Base-by-base conservation (phyloP, 139 green algal species). In the Mesotaenium endlicherianum region DNA sequence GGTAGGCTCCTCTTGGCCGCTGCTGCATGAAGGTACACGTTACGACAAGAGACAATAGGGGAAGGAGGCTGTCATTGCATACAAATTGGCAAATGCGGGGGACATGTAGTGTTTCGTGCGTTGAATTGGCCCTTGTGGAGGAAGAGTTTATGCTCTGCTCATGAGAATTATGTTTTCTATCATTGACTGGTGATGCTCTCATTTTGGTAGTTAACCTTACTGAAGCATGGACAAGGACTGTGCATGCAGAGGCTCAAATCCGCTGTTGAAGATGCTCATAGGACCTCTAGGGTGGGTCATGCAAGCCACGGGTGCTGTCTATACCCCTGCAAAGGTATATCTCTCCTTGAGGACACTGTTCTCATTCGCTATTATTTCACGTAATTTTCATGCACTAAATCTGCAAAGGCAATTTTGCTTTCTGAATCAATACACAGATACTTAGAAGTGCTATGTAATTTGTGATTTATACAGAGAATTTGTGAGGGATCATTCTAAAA, bases 311-410 rank as follows among this genome's bases (percentile, higher is more conserved):
- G 72, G 72, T n/a, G 72, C 44, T 40, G 42, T 81, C 16, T 81
- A 81, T 6, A 38, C 72, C 2, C 72, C 72, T 70, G 72, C 71
- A 70, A 81, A 81, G 44, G 72, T 70, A 78, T 75, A 75, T 75
- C 40, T 75, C n/a, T n/a, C n/a, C n/a, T 34, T 34, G 20, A 64
- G 20, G 14, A 45, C 36, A 40, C 14, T 45, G 31, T 6, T 78
- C 6, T 14, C 4, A 69, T 59, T 38, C 31, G 16, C 41, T 17
- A 64, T 72, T 72, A 8, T 78, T 78, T 4, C 38, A 78, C 36
- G 4, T 11, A 31, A 53, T 69, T 78, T 44, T 14, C 17, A 75
- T 14, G 64, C 34, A 58, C 14, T 44, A 17, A 43, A 47, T 75
- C 14, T 75, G 14, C 64, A 14, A 42, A 58, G 16, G 14, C 64